A percentile compares a stretch with the other conserved stretches of the same genome.
Evolutionary conservation across 495 filamentous ascomycete genomes (phyloP).

Genomic region (Acidomyces sp.): DNA sequence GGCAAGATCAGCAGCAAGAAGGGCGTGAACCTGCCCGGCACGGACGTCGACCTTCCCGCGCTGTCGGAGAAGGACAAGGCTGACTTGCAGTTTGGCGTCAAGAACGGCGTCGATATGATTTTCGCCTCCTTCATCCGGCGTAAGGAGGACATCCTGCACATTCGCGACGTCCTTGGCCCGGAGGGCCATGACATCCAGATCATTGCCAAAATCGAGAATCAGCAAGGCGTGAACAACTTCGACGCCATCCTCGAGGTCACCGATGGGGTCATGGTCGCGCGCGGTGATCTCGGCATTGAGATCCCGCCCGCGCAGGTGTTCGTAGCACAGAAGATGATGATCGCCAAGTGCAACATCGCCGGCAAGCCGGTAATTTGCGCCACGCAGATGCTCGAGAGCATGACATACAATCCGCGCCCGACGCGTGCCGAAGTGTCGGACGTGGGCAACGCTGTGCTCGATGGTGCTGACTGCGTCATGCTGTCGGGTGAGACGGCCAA

Average conservation of each 20-base stretch:
- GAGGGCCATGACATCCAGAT: conserved; percentile 97
- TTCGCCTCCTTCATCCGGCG: conserved; percentile 97
- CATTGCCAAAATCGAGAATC: conserved; percentile 99
- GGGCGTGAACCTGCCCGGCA: conserved; percentile 97
- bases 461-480: conserved; percentile 99
- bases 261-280: conserved; percentile 98
- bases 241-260: conserved; percentile 91
- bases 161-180: conserved; percentile 79
- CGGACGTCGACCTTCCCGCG: conserved; percentile 93
- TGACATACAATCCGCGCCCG: conserved; percentile 98
- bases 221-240: conserved; percentile 98
- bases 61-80: conserved; percentile 96
- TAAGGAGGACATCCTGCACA: conserved; percentile 78
- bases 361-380: conserved; percentile 97
- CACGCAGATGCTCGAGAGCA: conserved; percentile 89
- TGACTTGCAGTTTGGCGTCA: conserved; percentile 87
- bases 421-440: conserved; percentile 97
- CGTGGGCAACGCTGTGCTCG: conserved; percentile 93
- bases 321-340: conserved; percentile 99
- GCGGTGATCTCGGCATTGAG: conserved; percentile 96
- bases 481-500: conserved; percentile 98
- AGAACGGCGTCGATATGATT: conserved; percentile 97
- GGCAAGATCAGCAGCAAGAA: conserved; percentile 96
- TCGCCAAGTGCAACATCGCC: conserved; percentile 98
- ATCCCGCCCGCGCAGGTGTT: conserved; percentile 97